Conservation (phyloP, 805 yeast species). For the Ogataea dorogensis region DNA sequence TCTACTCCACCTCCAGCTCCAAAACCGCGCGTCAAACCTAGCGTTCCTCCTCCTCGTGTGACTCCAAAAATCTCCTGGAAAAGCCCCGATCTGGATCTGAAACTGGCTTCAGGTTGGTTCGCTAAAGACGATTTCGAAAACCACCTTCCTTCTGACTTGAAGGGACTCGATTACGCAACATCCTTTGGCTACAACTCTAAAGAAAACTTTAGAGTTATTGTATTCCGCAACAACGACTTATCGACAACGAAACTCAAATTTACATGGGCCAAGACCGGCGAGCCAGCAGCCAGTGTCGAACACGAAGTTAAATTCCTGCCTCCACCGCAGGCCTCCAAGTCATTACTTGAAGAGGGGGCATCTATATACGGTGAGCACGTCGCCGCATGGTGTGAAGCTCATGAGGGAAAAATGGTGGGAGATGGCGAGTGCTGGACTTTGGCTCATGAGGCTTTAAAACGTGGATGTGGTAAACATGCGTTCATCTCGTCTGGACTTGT, state of each 20-base stretch:
- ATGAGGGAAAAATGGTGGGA: conserved; percentile 47
- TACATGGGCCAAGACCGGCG: conserved; percentile 38
- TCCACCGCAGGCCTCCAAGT: conserved; percentile 43
- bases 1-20: conserved; percentile 17
- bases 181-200: conserved; percentile 30
- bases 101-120: conserved; percentile 48
- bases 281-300: conserved; percentile 26
- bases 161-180: conserved; percentile 36
- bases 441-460: conserved; percentile 51
- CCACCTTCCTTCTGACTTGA: conserved; percentile 39
- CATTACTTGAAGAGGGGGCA: conserved; percentile 35
- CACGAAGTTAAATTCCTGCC: conserved; percentile 37
- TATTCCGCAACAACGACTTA: conserved; percentile 43
- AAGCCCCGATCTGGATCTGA: conserved; percentile 41
- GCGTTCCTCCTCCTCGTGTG: conserved; percentile 17
- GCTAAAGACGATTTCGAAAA: conserved; percentile 29
- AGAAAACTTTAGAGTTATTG: conserved; percentile 34
- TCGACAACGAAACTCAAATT: conserved; percentile 37
- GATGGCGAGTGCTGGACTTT: conserved; percentile 63
- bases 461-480: conserved; percentile 58
- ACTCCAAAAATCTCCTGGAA: conserved; percentile 27
- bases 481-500: conserved; percentile 46
- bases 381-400: conserved; percentile 53
- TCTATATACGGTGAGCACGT: conserved; percentile 48
- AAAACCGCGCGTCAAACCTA: conserved; percentile 12